Evolutionary conservation across 1,284 basidiomycete genomes (phyloP), one percentile per base, ranked within the genome.

Genomic region (Neolentinus lepideus): DNA sequence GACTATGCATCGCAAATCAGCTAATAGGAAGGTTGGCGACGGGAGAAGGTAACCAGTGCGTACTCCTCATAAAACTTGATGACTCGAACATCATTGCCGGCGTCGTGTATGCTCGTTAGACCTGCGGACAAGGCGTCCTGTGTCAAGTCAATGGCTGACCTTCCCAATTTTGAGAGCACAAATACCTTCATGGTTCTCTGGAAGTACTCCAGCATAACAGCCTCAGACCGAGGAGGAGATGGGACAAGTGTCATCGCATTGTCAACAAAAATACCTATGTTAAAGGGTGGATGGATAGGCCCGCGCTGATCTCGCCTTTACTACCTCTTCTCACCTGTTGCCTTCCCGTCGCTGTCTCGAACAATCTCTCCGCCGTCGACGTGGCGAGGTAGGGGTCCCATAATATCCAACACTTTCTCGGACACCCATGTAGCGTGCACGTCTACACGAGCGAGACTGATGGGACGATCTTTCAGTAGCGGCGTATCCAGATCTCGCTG

Each of bases 341-440:
- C 88, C 2, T 75, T 74, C 4, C 88, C 90, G 24, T 73, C 56
- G 0, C 64, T 59, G 62, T 88, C 84, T 1, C 90, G 79, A 3
- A 92, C 68, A 53, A 97, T 87, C 25, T 83, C 69, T 0, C 94
- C 94, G 11, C 94, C 94, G 8, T 84, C 78, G 0, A 92, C 77
- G 11, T 77, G 67, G 10, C 74, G 64, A 0, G 83, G 83, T 1
- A 85, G 71, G 1, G 75, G 64, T 11, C 27, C 21, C 24, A 91
- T 77, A 14, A 84, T 64, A 16, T 82, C 77, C 2, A 95, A 70
- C 0, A 90, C 82, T 1, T 79, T 73, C 27, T 77, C 72, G 8
- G 90, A 93, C 3, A 94, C 85, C 94, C 94, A 97, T 16, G 80
- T 71, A 0, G 92, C 92, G 65, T 97, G 94, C 0, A 78, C 84